Base-by-base conservation (phyloP, 2,329 filamentous ascomycete genomes). In the Ceratocystis alfenasii region DNA sequence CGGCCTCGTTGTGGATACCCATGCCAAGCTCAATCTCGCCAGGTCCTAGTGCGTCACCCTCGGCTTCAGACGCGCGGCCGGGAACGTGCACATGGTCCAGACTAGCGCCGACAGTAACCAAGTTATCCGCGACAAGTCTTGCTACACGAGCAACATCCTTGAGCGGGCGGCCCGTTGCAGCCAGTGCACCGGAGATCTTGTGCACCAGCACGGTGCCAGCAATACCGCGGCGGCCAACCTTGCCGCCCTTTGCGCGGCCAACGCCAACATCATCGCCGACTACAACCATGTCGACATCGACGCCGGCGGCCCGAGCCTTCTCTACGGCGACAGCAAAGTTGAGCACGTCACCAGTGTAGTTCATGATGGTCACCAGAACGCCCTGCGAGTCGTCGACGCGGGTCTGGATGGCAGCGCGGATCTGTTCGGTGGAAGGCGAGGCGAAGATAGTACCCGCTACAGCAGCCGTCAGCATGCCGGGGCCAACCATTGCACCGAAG, bases 261-360 rank as follows among this genome's bases (percentile, higher is more conserved):
- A 97, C 92, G 55, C 92, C 91, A 2, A 92, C 91, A 75, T 97
- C 93, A 72, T 97, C 93, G 5, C 87, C 90, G 6, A 96, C 90
- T 7, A 95, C 88, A 8, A 95, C 85, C 87, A 96, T 95, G 74
- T 95, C 89, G 0, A 89, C 88, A 20, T 85, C 77, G 28, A 90
- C 76, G 0, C 90, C 92, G 0, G 85, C 83, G 1, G 90, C 90
- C 67, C 88, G 87, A 17, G 91, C 91, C 78, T 96, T 96, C 75
- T 96, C 93, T 7, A 94, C 89, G 0, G 87, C 92, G 82, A 96
- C 87, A 65, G 91, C 92, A 73, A 96, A 96, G 77, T 96, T 95
- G 70, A 96, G 81, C 65, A 96, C 84, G 74, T 92, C 89, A 46
- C 89, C 89, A 1, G 90, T 95, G 75, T 95, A 95, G 75, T 96